A percentile compares a stretch with the other conserved stretches of the same genome.
These are phyloP conservation scores for Apiotrichum akiyoshidainum DNA, from an alignment of 1,284 basidiomycete species.

Conservation along the genomic window DNA sequence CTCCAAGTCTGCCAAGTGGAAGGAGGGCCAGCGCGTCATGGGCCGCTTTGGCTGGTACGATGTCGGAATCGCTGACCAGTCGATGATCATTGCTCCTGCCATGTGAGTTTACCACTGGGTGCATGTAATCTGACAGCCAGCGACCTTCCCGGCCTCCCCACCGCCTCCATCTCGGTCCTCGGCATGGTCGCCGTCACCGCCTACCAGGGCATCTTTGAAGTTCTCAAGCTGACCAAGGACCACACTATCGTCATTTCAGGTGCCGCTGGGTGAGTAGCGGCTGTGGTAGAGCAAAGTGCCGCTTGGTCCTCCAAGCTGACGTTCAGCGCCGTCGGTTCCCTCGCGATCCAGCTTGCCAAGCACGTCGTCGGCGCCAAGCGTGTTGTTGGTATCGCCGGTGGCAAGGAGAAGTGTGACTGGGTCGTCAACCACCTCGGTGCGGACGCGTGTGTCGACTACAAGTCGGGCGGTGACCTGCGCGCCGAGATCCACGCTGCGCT, in stretches of 20 bases:
- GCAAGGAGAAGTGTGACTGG: slow-evolving; percentile 54
- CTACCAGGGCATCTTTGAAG: slow-evolving; percentile 44
- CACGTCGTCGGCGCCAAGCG: slow-evolving; percentile 51
- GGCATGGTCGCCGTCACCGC: slow-evolving; percentile 42
- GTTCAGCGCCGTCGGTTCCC: slow-evolving; percentile 37
- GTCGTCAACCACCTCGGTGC: slow-evolving; percentile 50
- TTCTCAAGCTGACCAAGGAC: slow-evolving; percentile 45
- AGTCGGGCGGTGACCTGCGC: slow-evolving; percentile 25
- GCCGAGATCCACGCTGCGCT: slow-evolving; percentile 4
- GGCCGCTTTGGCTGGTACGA: slow-evolving; percentile 33
- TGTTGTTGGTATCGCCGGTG: slow-evolving; percentile 55
- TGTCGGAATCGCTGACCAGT: slow-evolving; percentile 27
- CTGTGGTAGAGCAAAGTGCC: too few species aligned
- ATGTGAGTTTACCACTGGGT: background rate
- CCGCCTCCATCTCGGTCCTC: slow-evolving; percentile 32
- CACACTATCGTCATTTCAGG: slow-evolving; percentile 40
- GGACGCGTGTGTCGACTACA: slow-evolving; percentile 56
- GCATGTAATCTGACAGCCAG: background rate
- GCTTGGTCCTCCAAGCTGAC: background rate
- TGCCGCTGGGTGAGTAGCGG: slow-evolving; percentile 28
- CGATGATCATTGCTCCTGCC: slow-evolving; percentile 6
- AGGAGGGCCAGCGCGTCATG: slow-evolving; percentile 30
- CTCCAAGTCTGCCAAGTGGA: slow-evolving; percentile 26
- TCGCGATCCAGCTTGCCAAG: slow-evolving; percentile 46
- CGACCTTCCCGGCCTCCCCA: slow-evolving; percentile 17